phyloP scores from a whole-genome alignment of 2,329 filamentous ascomycete genomes.

The Botrytis pseudocinerea region DNA sequence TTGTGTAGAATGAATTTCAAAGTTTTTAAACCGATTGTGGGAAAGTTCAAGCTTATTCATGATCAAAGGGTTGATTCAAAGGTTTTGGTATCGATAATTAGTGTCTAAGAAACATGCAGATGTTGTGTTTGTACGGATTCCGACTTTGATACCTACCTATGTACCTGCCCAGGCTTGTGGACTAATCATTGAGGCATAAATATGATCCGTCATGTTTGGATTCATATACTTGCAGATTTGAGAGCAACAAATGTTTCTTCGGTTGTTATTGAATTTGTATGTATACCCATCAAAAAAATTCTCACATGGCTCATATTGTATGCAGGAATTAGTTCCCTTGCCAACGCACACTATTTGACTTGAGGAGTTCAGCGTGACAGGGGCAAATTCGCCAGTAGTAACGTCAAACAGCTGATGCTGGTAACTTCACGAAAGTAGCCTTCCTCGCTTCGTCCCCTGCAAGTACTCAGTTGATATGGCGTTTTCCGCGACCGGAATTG shows the following conservation, averaged over 20 bases:
- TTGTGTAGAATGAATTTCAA: no score
- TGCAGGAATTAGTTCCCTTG: background rate
- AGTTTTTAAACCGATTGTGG: background rate
- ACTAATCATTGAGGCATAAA: background rate
- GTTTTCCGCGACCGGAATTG: background rate
- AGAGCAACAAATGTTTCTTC: background rate
- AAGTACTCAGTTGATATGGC: background rate
- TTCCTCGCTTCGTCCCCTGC: background rate
- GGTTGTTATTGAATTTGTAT: background rate
- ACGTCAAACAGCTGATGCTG: background rate
- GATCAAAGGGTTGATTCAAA: background rate
- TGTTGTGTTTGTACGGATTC: background rate
- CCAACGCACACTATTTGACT: background rate
- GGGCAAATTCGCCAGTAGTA: background rate
- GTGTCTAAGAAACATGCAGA: background rate
- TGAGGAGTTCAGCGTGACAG: background rate
- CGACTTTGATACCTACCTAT: background rate
- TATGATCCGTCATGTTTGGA: background rate
- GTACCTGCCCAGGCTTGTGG: background rate
- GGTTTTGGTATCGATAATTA: background rate
- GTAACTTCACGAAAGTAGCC: background rate
- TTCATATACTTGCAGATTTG: background rate
- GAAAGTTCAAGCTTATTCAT: background rate
- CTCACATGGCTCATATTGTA: background rate
- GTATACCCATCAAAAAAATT: background rate